Percentiles rank a stretch among this genome's conserved stretches.
Evolutionary conservation across 768 basidiomycete genomes (phyloP).

Genomic region (Tubosaeta brunneosetosa): DNA sequence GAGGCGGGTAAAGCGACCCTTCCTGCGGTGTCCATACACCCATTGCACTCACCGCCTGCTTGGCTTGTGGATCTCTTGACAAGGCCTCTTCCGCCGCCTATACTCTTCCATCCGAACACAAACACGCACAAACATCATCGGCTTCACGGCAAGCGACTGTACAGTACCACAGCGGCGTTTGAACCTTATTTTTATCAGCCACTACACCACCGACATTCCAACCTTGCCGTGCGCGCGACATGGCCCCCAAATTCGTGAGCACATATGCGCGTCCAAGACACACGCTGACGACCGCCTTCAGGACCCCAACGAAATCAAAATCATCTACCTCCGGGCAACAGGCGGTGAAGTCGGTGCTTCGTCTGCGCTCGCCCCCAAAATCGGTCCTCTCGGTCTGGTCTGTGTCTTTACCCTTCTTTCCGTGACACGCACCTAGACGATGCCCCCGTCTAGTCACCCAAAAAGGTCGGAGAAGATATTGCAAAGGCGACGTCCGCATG

Average conservation of each 20-base stretch:
- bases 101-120: conserved; percentile 17
- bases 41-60: conserved; percentile 55
- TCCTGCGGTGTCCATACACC: conserved; percentile 69
- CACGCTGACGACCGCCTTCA: conserved; percentile 29
- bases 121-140: conserved; percentile 35
- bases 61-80: conserved; percentile 21
- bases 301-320: conserved; percentile 98
- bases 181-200: conserved; percentile 48
- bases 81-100: not conserved
- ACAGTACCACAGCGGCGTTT: conserved; percentile 50
- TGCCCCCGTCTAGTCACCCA: conserved; percentile 84
- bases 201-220: conserved; percentile 1
- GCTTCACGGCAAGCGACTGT: conserved; percentile 38
- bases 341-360: conserved; percentile 99
- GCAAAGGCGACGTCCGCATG: conserved; percentile 97
- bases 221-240: conserved; percentile 31
- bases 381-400: conserved; percentile 99
- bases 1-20: conserved; percentile 75
- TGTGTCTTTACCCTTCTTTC: conserved; percentile 28
- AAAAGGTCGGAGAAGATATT: conserved; percentile 99
- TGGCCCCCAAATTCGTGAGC: conserved; percentile 79
- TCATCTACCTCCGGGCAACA: conserved; percentile 97
- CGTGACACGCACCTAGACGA: not conserved
- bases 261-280: not conserved
- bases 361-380: conserved; percentile 97